Evolutionary conservation across 2,329 filamentous ascomycete species (phyloP).

Genomic region (Ophiostoma quercus): DNA sequence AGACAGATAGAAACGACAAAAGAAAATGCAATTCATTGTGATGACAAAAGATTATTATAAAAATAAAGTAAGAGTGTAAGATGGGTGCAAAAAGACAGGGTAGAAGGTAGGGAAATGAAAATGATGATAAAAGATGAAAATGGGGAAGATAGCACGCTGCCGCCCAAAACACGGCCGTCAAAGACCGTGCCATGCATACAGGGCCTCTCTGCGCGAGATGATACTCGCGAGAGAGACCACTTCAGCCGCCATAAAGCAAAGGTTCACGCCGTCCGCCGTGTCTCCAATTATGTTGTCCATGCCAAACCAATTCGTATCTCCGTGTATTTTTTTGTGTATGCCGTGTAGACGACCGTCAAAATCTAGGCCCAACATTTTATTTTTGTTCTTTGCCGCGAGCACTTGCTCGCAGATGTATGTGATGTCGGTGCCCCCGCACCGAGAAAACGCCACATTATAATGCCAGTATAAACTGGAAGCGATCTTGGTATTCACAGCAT

Average conservation of each 20-base stretch:
- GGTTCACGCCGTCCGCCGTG: constrained; percentile 20
- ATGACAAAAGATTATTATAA: constrained; percentile 17
- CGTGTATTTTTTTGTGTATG: constrained; percentile 22
- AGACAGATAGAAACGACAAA: not conserved
- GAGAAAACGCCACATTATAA: constrained; percentile 8
- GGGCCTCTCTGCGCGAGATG: not conserved
- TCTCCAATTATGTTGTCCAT: constrained; percentile 16
- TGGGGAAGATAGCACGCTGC: constrained; percentile 18
- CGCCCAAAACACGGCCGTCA: constrained; percentile 9
- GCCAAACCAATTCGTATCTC: constrained; percentile 21
- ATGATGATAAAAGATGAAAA: constrained; percentile 11
- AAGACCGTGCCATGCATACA: not conserved
- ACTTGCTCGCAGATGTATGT: constrained; percentile 18
- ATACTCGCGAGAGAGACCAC: not conserved
- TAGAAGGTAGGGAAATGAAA: constrained; percentile 14
- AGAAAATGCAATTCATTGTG: constrained; percentile 16
- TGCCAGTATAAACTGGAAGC: not conserved
- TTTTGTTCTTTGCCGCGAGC: constrained; percentile 12
- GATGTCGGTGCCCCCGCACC: not conserved
- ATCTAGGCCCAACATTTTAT: not conserved
- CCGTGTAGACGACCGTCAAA: constrained; percentile 16
- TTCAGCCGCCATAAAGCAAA: constrained; percentile 4
- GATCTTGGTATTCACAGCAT: not conserved
- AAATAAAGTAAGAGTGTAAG: constrained; percentile 5
- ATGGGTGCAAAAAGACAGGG: constrained; percentile 16